A percentile compares a stretch with the other conserved stretches of the same genome.
Evolutionary conservation across 2,329 filamentous ascomycete species (phyloP).

Genomic region (Aspergillus phoenicis): DNA sequence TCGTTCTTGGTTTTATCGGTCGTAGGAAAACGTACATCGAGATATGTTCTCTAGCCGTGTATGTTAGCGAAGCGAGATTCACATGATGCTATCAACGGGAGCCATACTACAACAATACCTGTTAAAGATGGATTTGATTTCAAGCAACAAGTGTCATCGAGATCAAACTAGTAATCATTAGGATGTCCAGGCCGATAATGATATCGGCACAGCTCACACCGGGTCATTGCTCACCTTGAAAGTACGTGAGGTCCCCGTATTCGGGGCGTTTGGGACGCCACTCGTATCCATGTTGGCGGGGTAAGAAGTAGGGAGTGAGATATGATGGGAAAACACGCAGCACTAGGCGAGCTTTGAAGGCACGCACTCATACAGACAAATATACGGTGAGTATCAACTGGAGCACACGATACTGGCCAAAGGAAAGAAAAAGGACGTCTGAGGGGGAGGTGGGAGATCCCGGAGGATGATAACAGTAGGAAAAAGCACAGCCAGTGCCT

Average conservation of each 20-base stretch:
- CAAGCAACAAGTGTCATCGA: constrained; percentile 24
- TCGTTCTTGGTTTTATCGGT: not conserved
- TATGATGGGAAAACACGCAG: not conserved
- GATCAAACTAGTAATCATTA: constrained; percentile 17
- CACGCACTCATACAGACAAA: not conserved
- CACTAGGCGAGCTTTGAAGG: not conserved
- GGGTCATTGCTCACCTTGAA: not conserved
- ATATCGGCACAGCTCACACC: no score
- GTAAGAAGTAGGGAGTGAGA: not conserved
- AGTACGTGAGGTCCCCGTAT: not conserved
- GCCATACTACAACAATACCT: constrained; percentile 21
- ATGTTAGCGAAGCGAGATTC: not conserved
- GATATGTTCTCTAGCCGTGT: constrained; percentile 16
- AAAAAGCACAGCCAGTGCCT: not conserved
- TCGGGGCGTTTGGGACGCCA: not conserved
- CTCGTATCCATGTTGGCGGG: not conserved
- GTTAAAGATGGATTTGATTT: constrained; percentile 24
- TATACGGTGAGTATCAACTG: not conserved
- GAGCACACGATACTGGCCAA: no score
- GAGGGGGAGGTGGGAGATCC: not conserved
- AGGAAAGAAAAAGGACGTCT: not conserved
- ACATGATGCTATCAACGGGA: constrained; percentile 5
- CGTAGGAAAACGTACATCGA: constrained; percentile 18
- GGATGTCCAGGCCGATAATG: not conserved
- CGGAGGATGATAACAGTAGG: not conserved